Conservation (phyloP, 768 basidiomycete genomes). For the Galerina sulciceps region DNA sequence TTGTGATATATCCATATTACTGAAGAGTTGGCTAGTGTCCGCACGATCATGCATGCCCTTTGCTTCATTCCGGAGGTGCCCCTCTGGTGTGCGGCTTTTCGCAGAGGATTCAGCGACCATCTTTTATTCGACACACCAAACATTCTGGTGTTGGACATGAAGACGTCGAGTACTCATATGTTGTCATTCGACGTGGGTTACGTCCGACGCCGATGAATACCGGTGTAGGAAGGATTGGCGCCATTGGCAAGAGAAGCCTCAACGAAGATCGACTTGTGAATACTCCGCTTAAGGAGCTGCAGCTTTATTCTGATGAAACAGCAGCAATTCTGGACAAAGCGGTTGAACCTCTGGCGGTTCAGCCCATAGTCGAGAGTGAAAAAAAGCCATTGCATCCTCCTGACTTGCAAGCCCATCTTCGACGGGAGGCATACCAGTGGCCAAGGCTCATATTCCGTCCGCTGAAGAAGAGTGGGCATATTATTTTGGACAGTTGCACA, state of each 20-base stretch:
- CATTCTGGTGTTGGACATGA: constrained; percentile 86
- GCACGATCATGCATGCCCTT: constrained; percentile 85
- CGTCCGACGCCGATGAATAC: constrained; percentile 53
- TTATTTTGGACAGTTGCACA: constrained; percentile 89
- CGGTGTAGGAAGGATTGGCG: constrained; percentile 55
- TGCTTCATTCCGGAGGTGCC: constrained; percentile 58
- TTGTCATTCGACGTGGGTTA: constrained; percentile 80
- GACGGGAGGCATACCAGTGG: constrained; percentile 84
- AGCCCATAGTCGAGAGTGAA: constrained; percentile 6
- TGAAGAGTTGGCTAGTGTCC: constrained; percentile 65
- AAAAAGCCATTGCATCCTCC: constrained; percentile 19
- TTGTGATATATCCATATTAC: constrained; percentile 6
- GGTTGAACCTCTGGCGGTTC: constrained; percentile 3
- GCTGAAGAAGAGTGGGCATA: constrained; percentile 87
- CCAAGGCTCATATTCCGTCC: constrained; percentile 93
- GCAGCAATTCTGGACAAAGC: constrained; percentile 9
- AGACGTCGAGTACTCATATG: constrained; percentile 87
- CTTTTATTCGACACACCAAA: constrained; percentile 86
- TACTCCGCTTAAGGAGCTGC: constrained; percentile 42
- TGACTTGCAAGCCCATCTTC: constrained; percentile 57
- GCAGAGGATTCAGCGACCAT: constrained; percentile 86
- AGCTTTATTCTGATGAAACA: constrained; percentile 39
- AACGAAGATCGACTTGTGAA: constrained; percentile 34
- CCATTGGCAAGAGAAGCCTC: constrained; percentile 51
- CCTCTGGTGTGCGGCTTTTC: constrained; percentile 79